Conservation (phyloP, 2,329 filamentous ascomycete species). For the Plectosphaerella cucumerina region DNA sequence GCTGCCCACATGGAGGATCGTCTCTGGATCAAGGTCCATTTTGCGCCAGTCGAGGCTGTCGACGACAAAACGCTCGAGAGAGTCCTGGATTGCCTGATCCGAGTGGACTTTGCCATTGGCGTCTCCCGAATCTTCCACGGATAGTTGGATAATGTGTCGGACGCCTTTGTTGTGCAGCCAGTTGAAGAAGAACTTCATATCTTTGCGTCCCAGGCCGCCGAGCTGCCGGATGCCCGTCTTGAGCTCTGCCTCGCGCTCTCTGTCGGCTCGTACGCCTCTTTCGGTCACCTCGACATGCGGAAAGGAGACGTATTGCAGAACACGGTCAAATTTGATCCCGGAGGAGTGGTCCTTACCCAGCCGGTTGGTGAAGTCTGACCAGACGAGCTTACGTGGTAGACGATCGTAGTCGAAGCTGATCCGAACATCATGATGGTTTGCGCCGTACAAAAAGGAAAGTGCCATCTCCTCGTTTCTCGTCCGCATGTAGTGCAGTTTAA, state of each 20-base stretch:
- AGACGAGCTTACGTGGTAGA: conserved; percentile 6
- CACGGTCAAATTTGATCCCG: conserved; percentile 16
- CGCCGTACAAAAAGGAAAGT: conserved; percentile 20
- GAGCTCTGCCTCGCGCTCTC: background rate
- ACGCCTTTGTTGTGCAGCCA: conserved; percentile 20
- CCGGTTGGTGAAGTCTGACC: conserved; percentile 7
- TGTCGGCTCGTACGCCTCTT: background rate
- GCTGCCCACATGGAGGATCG: conserved; percentile 11
- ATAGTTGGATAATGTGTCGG: conserved; percentile 16
- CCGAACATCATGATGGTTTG: conserved; percentile 14
- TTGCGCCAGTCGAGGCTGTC: conserved; percentile 25
- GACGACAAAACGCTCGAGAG: conserved; percentile 18
- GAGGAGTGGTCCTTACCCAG: conserved; percentile 11
- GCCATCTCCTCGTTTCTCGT: conserved; percentile 14
- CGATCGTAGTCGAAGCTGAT: conserved; percentile 19
- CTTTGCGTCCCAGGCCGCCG: conserved; percentile 11
- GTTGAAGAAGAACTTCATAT: conserved; percentile 21
- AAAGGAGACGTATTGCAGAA: conserved; percentile 21
- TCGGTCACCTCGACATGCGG: conserved; percentile 6
- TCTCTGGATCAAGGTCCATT: conserved; percentile 20
- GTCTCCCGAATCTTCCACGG: background rate
- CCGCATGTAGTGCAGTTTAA: conserved; percentile 19
- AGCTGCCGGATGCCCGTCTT: conserved; percentile 1
- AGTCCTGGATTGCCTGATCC: conserved; percentile 22
- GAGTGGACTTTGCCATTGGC: conserved; percentile 15